Evolutionary conservation across 148 eudicot species (phyloP).

Genomic region (Spergularia marina): DNA sequence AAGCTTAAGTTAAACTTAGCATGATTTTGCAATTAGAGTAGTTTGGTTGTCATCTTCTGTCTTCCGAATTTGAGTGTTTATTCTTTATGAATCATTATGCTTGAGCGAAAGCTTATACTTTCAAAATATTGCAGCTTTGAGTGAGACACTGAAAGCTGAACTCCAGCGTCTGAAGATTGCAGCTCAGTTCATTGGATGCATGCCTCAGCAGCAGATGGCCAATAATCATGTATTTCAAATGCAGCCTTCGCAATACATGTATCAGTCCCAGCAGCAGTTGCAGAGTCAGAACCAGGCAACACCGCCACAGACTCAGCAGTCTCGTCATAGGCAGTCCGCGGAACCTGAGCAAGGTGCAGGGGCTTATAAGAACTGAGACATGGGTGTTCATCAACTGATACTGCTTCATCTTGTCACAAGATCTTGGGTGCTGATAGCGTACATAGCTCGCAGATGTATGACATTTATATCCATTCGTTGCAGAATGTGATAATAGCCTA

Average conservation of each 20-base stretch:
- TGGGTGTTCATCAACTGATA: slow-evolving; percentile 1
- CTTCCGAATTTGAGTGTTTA: not conserved
- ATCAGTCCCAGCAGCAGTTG: slow-evolving; percentile 16
- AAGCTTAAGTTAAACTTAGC: not conserved
- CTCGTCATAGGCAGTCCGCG: not conserved
- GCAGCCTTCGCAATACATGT: slow-evolving; percentile 22
- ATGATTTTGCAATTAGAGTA: not conserved
- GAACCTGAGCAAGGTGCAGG: slow-evolving; percentile 15
- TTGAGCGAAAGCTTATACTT: not conserved
- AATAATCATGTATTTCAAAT: slow-evolving; percentile 18
- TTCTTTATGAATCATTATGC: not conserved
- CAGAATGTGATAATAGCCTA: slow-evolving; percentile 10
- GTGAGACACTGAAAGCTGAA: slow-evolving; percentile 40
- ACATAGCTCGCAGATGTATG: slow-evolving; percentile 5
- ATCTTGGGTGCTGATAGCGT: slow-evolving; percentile 6
- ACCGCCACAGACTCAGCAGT: slow-evolving; percentile 12
- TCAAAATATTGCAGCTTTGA: slow-evolving; percentile 34
- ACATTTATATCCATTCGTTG: slow-evolving; percentile 1
- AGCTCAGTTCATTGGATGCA: slow-evolving; percentile 17
- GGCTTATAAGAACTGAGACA: slow-evolving; percentile 5
- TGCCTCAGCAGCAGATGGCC: slow-evolving; percentile 21
- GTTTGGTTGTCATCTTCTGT: not conserved
- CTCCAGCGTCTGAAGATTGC: slow-evolving; percentile 38
- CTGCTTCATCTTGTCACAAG: not conserved
- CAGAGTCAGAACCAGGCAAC: slow-evolving; percentile 11